Base-by-base conservation (phyloP, 2,329 filamentous ascomycete species). In the Monilinia fructicola region DNA sequence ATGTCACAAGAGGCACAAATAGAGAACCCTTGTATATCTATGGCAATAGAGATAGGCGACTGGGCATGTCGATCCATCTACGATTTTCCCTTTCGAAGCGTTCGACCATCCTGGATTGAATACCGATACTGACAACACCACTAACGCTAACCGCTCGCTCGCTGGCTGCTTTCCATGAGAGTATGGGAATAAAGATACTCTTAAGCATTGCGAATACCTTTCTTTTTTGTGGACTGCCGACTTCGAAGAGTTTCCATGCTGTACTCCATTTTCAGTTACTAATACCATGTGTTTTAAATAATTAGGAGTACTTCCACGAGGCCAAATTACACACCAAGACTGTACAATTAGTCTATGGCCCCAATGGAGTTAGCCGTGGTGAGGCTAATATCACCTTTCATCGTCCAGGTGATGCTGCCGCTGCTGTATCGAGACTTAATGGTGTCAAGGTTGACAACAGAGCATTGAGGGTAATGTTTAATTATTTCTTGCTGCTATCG, bases 251-350 rank as follows among this genome's bases (percentile, higher is more conserved):
- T 67, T 64, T 77, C 72, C 78, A 35, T 56, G 35, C 46, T 53
- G 75, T 52, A 40, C 73, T 76, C 72, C 70, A 77, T 76, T 77
- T 81, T 77, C 75, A 79, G 78, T 80, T 83, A 91, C 90, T 92
- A 87, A 92, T 88, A 80, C 82, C 78, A 76, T 72, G 79, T 82
- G 50, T 83, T 79, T 59, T 53, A 46, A 79, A 80, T 79, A 80
- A 80, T 81, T 92, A 99, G 95, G 95, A 99, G 82, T 99, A 98
- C 81, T 98, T 99, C 79, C 81, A 84, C 76, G 90, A 92, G 77
- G 90, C 91, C 74, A 44, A 48, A 26, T 26, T 63, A 16, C 40
- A 54, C 50, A 54, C 59, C 40, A 62, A 66, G 48, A 50, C 31
- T n/a, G 58, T 96, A 71, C 89, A 95, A 74, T 84, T 99, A 74